These are phyloP conservation scores for Apiospora marii DNA, from an alignment of 2,329 filamentous ascomycete genomes.

Conservation along the genomic window DNA sequence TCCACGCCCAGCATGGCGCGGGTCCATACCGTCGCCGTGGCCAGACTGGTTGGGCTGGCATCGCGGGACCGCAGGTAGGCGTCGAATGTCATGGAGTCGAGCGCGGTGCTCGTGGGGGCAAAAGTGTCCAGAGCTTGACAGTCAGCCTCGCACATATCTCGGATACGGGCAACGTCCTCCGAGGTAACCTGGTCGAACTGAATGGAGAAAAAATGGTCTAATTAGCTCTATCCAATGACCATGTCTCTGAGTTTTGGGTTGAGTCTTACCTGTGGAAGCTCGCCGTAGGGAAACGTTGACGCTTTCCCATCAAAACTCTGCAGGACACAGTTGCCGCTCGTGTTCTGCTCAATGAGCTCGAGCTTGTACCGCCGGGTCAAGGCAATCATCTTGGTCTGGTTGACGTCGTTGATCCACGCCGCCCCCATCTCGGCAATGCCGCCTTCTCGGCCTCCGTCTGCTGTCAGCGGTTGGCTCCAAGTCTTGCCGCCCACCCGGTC, in stretches of 20 bases:
- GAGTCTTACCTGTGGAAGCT: constrained; percentile 29
- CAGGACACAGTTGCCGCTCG: constrained; percentile 49
- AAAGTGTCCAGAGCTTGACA: constrained; percentile 38
- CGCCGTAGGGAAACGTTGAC: constrained; percentile 32
- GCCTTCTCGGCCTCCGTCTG: constrained; percentile 40
- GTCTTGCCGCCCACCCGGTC: constrained; percentile 62
- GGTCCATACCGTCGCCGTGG: constrained; percentile 35
- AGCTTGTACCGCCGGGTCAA: constrained; percentile 50
- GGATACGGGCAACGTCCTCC: constrained; percentile 28
- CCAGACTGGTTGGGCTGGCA: constrained; percentile 28
- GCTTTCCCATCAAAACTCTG: constrained; percentile 32
- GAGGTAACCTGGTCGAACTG: constrained; percentile 27
- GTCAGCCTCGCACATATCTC: constrained; percentile 40
- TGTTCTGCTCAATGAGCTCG: constrained; percentile 57
- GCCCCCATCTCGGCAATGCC: constrained; percentile 61
- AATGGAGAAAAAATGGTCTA: not conserved
- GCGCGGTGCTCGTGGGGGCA: constrained; percentile 31
- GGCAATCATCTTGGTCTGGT: constrained; percentile 54
- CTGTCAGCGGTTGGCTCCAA: constrained; percentile 43
- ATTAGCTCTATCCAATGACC: not conserved
- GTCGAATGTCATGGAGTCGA: constrained; percentile 41
- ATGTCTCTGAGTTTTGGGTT: constrained; percentile 1
- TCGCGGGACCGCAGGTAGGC: constrained; percentile 38
- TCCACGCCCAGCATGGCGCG: constrained; percentile 42
- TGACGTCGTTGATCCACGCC: constrained; percentile 67